Conservation (phyloP, 2,329 filamentous ascomycete species). For the Clonostachys rosea region DNA sequence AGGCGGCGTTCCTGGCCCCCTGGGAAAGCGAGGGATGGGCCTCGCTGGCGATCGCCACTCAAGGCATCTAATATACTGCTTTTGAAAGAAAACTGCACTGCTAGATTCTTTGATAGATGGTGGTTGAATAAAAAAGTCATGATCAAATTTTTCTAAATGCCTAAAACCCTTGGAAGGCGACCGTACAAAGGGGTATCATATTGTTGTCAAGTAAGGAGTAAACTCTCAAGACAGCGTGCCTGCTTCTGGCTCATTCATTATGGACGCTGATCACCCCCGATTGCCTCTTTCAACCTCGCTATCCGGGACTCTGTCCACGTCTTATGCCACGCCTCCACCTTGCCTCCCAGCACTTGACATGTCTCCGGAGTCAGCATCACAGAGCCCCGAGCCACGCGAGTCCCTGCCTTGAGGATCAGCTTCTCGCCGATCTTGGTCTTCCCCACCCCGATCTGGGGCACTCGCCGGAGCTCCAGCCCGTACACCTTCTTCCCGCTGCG, state of each 20-base stretch:
- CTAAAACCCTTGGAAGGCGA: neutral
- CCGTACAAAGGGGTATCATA: slow-evolving; percentile 10
- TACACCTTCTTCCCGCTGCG: slow-evolving; percentile 63
- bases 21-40: slow-evolving; percentile 69
- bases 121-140: slow-evolving; percentile 1
- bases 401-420: slow-evolving; percentile 62
- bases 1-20: slow-evolving; percentile 73
- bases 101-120: slow-evolving; percentile 4
- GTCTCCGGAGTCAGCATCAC: slow-evolving; percentile 69
- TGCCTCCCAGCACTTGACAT: slow-evolving; percentile 78
- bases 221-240: too few relatives aligned
- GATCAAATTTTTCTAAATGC: neutral
- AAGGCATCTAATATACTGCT: slow-evolving; percentile 5
- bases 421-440: slow-evolving; percentile 76
- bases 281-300: slow-evolving; percentile 58
- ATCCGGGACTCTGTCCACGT: slow-evolving; percentile 72
- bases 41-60: slow-evolving; percentile 33
- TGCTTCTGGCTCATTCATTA: neutral
- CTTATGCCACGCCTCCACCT: slow-evolving; percentile 76
- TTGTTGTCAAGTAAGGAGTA: neutral
- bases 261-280: slow-evolving; percentile 15
- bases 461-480: slow-evolving; percentile 65
- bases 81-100: neutral
- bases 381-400: slow-evolving; percentile 68
- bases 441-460: slow-evolving; percentile 61